Evolutionary conservation across 352 stramenopile genomes (phyloP).

Genomic region (Pythium biforme): DNA sequence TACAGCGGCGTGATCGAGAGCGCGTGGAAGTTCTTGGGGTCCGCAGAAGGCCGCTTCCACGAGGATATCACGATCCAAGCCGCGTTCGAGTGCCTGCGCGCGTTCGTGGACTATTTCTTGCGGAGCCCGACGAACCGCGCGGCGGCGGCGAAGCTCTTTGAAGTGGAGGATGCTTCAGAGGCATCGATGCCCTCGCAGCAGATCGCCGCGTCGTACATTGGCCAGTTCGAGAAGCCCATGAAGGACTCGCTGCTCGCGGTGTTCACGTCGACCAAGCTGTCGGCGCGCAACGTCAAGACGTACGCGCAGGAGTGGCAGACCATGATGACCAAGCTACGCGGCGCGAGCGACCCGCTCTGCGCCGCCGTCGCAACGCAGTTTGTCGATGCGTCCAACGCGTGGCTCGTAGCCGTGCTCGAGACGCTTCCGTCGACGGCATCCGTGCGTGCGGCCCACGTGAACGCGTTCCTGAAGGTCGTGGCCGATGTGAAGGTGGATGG

Average conservation of each 20-base stretch:
- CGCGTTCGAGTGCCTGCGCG: slow-evolving; percentile 74
- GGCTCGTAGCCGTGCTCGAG: slow-evolving; percentile 22
- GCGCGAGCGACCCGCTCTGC: slow-evolving; percentile 13
- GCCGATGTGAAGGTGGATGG: neutral
- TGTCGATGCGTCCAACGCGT: slow-evolving; percentile 4
- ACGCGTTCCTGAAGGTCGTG: slow-evolving; percentile 16
- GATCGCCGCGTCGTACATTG: slow-evolving; percentile 39
- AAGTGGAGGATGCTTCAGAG: neutral
- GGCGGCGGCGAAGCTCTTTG: slow-evolving; percentile 34
- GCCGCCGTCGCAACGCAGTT: slow-evolving; percentile 16
- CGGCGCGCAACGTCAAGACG: slow-evolving; percentile 32
- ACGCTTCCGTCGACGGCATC: slow-evolving; percentile 9
- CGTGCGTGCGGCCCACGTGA: slow-evolving; percentile 11
- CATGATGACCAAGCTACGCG: slow-evolving; percentile 33
- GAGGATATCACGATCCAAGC: slow-evolving; percentile 55
- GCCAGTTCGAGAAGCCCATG: slow-evolving; percentile 65
- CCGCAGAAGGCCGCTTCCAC: slow-evolving; percentile 46
- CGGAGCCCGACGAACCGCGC: slow-evolving; percentile 31
- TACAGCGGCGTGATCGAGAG: slow-evolving; percentile 70
- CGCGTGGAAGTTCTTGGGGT: slow-evolving; percentile 69
- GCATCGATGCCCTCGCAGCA: slow-evolving; percentile 13
- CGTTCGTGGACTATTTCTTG: slow-evolving; percentile 68
- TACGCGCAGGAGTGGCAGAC: slow-evolving; percentile 46
- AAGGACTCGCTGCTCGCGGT: slow-evolving; percentile 39
- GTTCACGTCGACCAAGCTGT: slow-evolving; percentile 41